Evolutionary conservation across 129 eudicot species (phyloP).

Genomic region (Centella asiatica): DNA sequence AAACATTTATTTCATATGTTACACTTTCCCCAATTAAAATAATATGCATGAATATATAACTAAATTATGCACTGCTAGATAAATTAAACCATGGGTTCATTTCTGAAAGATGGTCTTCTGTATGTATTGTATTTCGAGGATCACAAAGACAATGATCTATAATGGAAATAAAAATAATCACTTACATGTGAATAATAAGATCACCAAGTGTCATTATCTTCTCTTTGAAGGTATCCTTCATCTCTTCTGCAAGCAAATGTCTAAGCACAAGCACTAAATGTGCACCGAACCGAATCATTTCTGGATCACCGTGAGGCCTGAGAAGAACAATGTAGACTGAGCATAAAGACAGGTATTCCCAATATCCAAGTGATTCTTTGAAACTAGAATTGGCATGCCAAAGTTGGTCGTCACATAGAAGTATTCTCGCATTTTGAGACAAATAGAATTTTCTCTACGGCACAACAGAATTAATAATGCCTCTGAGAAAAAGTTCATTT

Average conservation of each 20-base stretch:
- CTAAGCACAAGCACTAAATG: constrained; percentile 93
- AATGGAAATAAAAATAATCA: not conserved
- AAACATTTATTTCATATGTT: no score
- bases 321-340: constrained; percentile 17
- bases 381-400: not conserved
- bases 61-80: no score
- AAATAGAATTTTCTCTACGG: not conserved
- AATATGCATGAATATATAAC: no score
- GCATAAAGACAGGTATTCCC: not conserved
- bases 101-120: not conserved
- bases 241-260: constrained; percentile 64
- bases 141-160: not conserved
- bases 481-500: no score
- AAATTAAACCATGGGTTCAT: not conserved
- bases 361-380: not conserved
- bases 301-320: constrained; percentile 98
- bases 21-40: no score
- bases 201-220: constrained; percentile 88
- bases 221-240: constrained; percentile 78
- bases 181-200: constrained; percentile 89
- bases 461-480: no score
- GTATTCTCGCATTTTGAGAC: not conserved
- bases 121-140: not conserved
- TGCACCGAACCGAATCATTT: constrained; percentile 96
- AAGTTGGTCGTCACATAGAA: not conserved